Conservation (phyloP, 805 yeast species). For the Danielozyma ontarioensis region DNA sequence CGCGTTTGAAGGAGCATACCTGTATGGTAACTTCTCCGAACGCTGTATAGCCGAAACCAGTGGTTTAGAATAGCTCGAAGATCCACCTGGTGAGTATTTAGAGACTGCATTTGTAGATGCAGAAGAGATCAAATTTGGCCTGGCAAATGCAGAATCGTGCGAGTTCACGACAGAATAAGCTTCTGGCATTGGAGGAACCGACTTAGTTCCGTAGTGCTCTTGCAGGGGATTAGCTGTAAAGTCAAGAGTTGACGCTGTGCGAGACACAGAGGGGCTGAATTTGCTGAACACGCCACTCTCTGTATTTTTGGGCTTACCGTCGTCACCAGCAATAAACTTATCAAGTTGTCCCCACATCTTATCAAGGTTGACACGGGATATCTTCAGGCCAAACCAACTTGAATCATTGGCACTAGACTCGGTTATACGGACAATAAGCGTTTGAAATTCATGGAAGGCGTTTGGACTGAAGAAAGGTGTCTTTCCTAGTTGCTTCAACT, state of each 20-base stretch:
- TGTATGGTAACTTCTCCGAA: not conserved
- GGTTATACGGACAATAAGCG: slow-evolving; percentile 42
- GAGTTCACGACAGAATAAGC: not conserved
- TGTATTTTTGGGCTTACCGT: slow-evolving; percentile 27
- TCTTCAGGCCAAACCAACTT: slow-evolving; percentile 66
- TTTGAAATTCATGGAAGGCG: slow-evolving; percentile 25
- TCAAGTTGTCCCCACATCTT: slow-evolving; percentile 87
- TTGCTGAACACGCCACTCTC: slow-evolving; percentile 63
- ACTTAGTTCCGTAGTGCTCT: not conserved
- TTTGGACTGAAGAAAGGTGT: slow-evolving; percentile 22
- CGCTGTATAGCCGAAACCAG: not conserved
- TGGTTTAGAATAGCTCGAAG: not conserved
- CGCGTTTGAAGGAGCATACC: slow-evolving; percentile 17
- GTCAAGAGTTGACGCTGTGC: slow-evolving; percentile 42
- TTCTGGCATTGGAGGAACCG: not conserved
- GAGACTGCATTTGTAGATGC: not conserved
- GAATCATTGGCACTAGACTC: slow-evolving; percentile 39
- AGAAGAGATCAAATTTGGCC: not conserved
- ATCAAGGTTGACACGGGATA: slow-evolving; percentile 62
- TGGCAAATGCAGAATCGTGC: too few species aligned
- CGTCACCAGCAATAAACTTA: slow-evolving; percentile 86
- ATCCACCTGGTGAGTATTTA: not conserved
- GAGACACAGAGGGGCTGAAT: slow-evolving; percentile 64
- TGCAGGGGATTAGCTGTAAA: slow-evolving; percentile 13
- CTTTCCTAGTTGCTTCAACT: slow-evolving; percentile 26